Base-by-base conservation (phyloP, 2,329 filamentous ascomycete species). In the Botrytis pseudocinerea region DNA sequence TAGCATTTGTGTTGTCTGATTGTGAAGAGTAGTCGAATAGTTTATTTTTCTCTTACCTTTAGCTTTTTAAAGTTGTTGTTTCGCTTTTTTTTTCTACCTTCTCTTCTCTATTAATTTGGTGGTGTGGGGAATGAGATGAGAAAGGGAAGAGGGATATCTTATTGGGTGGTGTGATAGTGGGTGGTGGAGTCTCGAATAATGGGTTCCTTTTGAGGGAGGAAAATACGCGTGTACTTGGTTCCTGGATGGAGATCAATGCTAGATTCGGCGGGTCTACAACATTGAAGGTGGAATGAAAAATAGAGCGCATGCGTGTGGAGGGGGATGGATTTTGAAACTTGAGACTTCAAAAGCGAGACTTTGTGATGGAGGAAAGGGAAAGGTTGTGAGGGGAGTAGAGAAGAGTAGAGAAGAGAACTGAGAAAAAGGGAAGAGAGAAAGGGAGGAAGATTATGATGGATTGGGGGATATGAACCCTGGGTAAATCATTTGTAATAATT, bases 401-500 rank as follows among this genome's bases (percentile, higher is more conserved):
- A 28, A 51, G 22, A 38, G 46, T 25, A 48, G 22, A 38, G 46
- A 35, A 48, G 22, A 38, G 46, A 35, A 48, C 4, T 18, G 46
- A 54, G 35, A 9, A 40, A 54, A n/a, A 32, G 48, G 12, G 20
- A 57, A 18, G 61, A 32, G 25, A 40, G 38, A n/a, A 14, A 40
- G 22, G n/a, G 46, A 2, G 44, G 16, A 44, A n/a, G 35, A 25
- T 0, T n/a, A 57, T 40, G 48, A 32, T 68, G 65, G 28, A n/a
- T 48, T 48, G 32, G 63, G 64, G 65, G 48, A 68, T 57, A 68
- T 57, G 65, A 68, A 57, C 65, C 65, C 65, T 42, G 48, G 48
- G 65, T 68, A 68, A 68, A 57, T 68, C 65, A 68, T 68, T 68
- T 68, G 65, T 68, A 68, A 68, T 68, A 68, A 57, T 68, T n/a